Conservation (phyloP, 768 basidiomycete species). For the Tephrocybe rancida region DNA sequence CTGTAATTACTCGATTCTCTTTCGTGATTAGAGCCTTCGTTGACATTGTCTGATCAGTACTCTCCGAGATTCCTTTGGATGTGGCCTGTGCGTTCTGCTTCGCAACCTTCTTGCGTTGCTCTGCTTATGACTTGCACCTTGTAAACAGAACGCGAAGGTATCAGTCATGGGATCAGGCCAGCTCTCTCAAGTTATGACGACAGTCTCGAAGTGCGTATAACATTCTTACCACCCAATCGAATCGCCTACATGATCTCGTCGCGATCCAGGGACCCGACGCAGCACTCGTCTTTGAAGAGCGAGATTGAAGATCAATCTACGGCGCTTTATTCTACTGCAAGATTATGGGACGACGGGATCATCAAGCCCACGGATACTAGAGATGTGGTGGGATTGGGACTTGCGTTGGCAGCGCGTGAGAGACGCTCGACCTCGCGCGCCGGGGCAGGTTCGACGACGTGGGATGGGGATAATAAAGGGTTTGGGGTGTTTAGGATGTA, state of each 20-base stretch:
- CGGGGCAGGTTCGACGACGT: constrained; percentile 45
- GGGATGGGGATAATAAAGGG: constrained; percentile 72
- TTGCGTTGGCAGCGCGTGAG: constrained; percentile 71
- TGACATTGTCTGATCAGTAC: constrained; percentile 53
- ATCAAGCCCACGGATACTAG: constrained; percentile 89
- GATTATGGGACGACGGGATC: constrained; percentile 94
- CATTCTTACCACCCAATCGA: background rate
- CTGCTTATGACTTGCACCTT: constrained; percentile 8
- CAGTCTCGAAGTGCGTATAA: constrained; percentile 76
- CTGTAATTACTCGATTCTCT: constrained; percentile 55
- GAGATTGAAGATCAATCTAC: constrained; percentile 91
- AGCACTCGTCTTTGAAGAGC: constrained; percentile 71
- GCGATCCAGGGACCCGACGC: constrained; percentile 67
- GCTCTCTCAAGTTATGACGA: constrained; percentile 90
- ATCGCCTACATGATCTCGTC: background rate
- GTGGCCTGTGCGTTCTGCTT: constrained; percentile 78
- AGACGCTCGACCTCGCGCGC: constrained; percentile 20
- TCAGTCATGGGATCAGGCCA: constrained; percentile 96
- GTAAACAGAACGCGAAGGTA: constrained; percentile 79
- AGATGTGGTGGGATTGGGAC: constrained; percentile 84
- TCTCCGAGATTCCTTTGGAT: constrained; percentile 96
- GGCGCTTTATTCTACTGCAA: constrained; percentile 85
- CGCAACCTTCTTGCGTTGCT: background rate
- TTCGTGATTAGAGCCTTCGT: constrained; percentile 1
- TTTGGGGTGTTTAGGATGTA: constrained; percentile 95